These are phyloP conservation scores for Nemania sp. DNA, from an alignment of 2,329 filamentous ascomycete species.

Conservation along the genomic window DNA sequence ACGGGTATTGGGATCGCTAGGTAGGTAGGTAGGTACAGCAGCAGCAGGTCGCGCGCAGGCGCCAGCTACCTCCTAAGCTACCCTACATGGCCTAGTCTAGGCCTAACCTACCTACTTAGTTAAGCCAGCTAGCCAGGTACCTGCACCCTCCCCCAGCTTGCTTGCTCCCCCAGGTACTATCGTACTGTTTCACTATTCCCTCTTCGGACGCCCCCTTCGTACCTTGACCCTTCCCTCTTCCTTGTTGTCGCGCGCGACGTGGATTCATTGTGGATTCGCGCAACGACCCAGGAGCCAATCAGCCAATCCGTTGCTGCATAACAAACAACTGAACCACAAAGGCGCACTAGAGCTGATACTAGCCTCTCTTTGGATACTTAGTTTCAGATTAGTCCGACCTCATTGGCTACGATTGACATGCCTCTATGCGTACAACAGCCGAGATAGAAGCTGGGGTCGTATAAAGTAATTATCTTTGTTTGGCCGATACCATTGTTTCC, in stretches of 20 bases:
- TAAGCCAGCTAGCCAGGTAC: not conserved
- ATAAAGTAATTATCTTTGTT: not conserved
- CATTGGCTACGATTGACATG: constrained; percentile 15
- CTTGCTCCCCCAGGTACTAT: no score
- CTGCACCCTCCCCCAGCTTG: not conserved
- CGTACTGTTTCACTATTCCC: not conserved
- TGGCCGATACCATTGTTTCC: not conserved
- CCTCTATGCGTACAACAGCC: not conserved
- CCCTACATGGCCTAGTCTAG: not conserved
- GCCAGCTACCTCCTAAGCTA: not conserved
- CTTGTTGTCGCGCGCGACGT: constrained; percentile 43
- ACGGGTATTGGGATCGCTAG: constrained; percentile 1
- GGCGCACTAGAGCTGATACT: constrained; percentile 18
- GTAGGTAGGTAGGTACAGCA: no score
- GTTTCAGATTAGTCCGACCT: constrained; percentile 15
- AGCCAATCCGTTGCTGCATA: constrained; percentile 44
- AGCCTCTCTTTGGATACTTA: constrained; percentile 22
- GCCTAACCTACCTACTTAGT: not conserved
- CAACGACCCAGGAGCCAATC: constrained; percentile 36
- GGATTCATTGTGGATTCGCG: constrained; percentile 37
- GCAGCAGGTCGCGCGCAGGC: not conserved
- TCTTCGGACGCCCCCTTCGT: not conserved
- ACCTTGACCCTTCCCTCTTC: constrained; percentile 1
- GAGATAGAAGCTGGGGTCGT: not conserved
- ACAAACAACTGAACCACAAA: constrained; percentile 37